Conservation (phyloP, 208 protist species). For the Leishmania turanica region DNA sequence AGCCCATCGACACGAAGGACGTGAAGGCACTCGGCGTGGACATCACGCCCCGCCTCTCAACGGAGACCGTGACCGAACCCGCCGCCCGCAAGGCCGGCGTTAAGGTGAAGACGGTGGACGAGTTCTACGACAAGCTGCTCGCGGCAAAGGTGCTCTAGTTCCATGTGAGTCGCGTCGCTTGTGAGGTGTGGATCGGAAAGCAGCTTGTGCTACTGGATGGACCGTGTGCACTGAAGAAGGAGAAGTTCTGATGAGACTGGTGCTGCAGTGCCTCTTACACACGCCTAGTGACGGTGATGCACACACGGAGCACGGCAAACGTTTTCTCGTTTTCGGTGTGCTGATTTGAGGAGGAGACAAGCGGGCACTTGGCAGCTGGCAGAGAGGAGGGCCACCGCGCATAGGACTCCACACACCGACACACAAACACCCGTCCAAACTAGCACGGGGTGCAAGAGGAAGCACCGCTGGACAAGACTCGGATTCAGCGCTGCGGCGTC, state of each 20-base stretch:
- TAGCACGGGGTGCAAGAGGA: background rate
- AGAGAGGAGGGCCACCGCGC: background rate
- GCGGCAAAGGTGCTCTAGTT: constrained; percentile 88
- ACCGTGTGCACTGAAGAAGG: background rate
- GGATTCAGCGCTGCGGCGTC: background rate
- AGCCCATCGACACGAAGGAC: constrained; percentile 88
- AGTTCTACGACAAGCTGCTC: constrained; percentile 93
- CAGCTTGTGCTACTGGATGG: background rate
- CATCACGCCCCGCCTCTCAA: constrained; percentile 64
- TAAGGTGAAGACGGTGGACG: constrained; percentile 91
- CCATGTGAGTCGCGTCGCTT: too few species aligned
- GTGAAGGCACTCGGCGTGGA: constrained; percentile 85
- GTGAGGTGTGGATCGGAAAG: background rate
- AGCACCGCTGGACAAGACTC: background rate
- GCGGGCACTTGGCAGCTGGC: background rate
- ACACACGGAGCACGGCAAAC: background rate
- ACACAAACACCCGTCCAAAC: background rate
- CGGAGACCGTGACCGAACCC: constrained; percentile 83
- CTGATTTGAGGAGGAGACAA: background rate
- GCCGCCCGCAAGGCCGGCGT: constrained; percentile 79
- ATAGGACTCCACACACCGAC: background rate
- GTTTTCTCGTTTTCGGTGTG: background rate
- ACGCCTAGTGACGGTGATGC: background rate
- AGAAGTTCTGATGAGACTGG: background rate
- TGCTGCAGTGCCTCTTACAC: background rate